Evolutionary conservation across 176 grass and related monocot species (phyloP).

Genomic region (Puya raimondii): DNA sequence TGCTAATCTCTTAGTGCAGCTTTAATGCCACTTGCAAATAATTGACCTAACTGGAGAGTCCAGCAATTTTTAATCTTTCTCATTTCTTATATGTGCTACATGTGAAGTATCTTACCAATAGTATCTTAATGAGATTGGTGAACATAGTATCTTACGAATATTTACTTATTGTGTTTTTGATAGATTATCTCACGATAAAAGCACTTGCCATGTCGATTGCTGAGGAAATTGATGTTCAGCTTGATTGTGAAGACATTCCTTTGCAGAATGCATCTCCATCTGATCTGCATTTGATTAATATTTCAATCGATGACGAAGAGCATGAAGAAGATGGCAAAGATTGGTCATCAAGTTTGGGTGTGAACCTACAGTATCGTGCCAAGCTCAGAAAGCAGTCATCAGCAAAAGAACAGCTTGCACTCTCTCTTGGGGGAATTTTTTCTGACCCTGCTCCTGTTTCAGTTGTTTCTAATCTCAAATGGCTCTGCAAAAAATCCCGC

Average conservation of each 20-base stretch:
- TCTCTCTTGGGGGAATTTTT: constrained; percentile 51
- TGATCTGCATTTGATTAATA: constrained; percentile 74
- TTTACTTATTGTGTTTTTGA: constrained; percentile 12
- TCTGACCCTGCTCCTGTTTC: constrained; percentile 38
- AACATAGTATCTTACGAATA: not conserved
- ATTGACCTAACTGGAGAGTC: not conserved
- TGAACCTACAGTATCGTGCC: constrained; percentile 80
- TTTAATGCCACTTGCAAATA: not conserved
- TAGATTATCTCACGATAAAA: constrained; percentile 92
- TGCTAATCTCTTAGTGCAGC: not conserved
- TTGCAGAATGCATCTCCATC: constrained; percentile 62
- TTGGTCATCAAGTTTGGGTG: constrained; percentile 80
- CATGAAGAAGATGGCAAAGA: constrained; percentile 75
- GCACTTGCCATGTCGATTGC: constrained; percentile 93
- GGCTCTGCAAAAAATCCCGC: constrained; percentile 71
- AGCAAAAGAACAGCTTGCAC: constrained; percentile 45
- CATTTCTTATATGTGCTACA: not conserved
- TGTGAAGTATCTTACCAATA: not conserved
- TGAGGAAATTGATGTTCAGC: constrained; percentile 69
- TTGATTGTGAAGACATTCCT: constrained; percentile 64
- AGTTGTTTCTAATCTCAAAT: constrained; percentile 60
- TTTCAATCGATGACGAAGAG: constrained; percentile 86
- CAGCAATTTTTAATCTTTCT: not conserved
- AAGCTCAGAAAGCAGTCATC: constrained; percentile 79
- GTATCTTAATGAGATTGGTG: not conserved